Base-by-base conservation (phyloP, 176 grass and related monocot genomes). In the Zea luxurians region DNA sequence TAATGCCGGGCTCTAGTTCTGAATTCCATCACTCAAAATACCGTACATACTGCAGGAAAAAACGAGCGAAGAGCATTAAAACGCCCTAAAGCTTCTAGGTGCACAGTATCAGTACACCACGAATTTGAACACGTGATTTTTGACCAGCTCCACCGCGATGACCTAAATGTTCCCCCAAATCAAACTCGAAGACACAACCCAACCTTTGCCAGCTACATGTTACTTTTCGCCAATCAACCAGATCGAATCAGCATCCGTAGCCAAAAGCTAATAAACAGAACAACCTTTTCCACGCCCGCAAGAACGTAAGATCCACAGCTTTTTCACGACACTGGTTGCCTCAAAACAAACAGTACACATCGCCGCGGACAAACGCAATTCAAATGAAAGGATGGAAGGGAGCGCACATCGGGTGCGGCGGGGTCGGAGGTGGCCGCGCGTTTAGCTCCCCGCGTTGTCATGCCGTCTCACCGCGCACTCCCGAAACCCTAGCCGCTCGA, bases 361-460 rank as follows among this genome's bases (percentile, higher is more conserved):
- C 71, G 38, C 37, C 9, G 68, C 6, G 34, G 1, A 20, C 6
- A 17, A 49, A 40, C 75, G 46, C 37, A 68, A 27, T 13, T 61
- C 2, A 72, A 37, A 42, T 27, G 13, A 20, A 47, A 48, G 40
- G 40, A 82, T 27, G 43, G 40, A 71, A 1, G 41, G 73, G 54
- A 61, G 17, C 38, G 69, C 83, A 92, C 90, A 37, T 71, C 83
- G 17, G 86, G 68, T 21, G 48, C 44, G 41, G 83, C 71, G 57
- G 75, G 75, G 64, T 80, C 72, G 5, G 82, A 81, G 45, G 84
- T 70, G 16, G 76, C 80, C 8, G 83, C 62, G 72, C 90, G 90
- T 64, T 92, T 92, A 66, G 83, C 75, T 83, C 79, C 90, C 82
- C 75, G 82, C 80, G 78, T 88, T 66, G 85, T 85, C 81, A 78